Percentiles rank a stretch among this genome's conserved stretches.
Evolutionary conservation across 2,329 filamentous ascomycete species (phyloP).

Genomic region (Cordyceps javanica): DNA sequence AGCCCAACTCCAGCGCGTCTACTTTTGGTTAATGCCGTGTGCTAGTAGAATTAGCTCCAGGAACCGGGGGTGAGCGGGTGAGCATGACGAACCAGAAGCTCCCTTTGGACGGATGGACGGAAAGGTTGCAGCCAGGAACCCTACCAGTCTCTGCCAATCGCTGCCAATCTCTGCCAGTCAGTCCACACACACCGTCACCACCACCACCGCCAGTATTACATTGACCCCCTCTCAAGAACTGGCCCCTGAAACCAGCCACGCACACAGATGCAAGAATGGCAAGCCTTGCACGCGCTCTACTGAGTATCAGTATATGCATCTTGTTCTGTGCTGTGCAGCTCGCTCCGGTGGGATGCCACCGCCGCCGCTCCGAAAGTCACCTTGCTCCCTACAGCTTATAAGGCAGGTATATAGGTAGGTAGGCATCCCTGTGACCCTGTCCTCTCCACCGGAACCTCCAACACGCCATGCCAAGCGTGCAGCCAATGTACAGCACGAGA

Average conservation of each 20-base stretch:
- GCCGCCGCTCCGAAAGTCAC: background rate
- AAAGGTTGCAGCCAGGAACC: background rate
- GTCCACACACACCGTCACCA: background rate
- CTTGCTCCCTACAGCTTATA: background rate
- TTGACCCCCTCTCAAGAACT: background rate
- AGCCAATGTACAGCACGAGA: background rate
- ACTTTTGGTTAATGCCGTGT: background rate
- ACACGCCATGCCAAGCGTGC: slow-evolving; percentile 3
- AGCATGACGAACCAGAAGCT: background rate
- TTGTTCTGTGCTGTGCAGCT: background rate
- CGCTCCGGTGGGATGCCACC: background rate
- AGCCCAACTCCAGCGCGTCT: background rate
- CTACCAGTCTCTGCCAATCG: too few relatives aligned
- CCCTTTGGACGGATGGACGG: background rate
- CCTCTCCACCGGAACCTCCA: slow-evolving; percentile 7
- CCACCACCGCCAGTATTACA: background rate
- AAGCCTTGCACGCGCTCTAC: background rate
- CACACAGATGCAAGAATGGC: background rate
- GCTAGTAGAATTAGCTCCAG: background rate
- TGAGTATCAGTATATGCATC: too few relatives aligned
- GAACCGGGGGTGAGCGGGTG: background rate
- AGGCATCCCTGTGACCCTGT: too few relatives aligned
- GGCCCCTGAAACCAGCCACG: slow-evolving; percentile 13
- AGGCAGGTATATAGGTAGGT: too few relatives aligned
- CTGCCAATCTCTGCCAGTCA: background rate